Conservation (phyloP, 2,329 filamentous ascomycete genomes). For the Ophiocordyceps robertsii region DNA sequence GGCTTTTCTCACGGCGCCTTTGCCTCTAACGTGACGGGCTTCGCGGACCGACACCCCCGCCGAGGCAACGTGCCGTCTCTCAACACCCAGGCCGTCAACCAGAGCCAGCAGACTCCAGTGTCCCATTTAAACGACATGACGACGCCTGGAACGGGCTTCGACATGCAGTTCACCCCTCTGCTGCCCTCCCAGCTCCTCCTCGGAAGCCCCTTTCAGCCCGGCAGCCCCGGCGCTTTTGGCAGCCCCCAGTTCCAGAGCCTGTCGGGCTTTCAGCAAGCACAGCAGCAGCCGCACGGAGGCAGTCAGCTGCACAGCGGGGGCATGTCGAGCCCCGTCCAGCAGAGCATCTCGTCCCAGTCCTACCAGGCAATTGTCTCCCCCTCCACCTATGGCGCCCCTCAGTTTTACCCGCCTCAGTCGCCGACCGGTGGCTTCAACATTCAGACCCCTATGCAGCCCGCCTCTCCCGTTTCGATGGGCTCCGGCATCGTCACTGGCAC, state of each 20-base stretch:
- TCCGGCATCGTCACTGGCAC: slow-evolving; percentile 79
- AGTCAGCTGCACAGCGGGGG: slow-evolving; percentile 46
- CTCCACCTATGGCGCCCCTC: slow-evolving; percentile 66
- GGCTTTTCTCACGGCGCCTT: slow-evolving; percentile 91
- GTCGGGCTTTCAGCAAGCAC: slow-evolving; percentile 54
- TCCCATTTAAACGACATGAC: slow-evolving; percentile 60
- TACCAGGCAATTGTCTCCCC: slow-evolving; percentile 82
- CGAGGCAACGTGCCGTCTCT: slow-evolving; percentile 80
- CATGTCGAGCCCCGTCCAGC: slow-evolving; percentile 61
- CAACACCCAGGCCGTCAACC: slow-evolving; percentile 63
- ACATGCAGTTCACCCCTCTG: slow-evolving; percentile 97
- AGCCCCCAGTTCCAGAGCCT: slow-evolving; percentile 87
- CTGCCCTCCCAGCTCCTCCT: slow-evolving; percentile 89
- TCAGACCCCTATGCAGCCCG: slow-evolving; percentile 45
- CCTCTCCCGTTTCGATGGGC: slow-evolving; percentile 61
- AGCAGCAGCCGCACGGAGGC: slow-evolving; percentile 38
- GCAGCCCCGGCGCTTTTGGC: slow-evolving; percentile 77
- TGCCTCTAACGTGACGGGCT: slow-evolving; percentile 72
- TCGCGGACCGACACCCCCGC: slow-evolving; percentile 75
- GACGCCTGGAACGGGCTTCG: slow-evolving; percentile 77
- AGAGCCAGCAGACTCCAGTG: slow-evolving; percentile 20
- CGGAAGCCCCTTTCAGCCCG: slow-evolving; percentile 92
- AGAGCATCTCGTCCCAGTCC: slow-evolving; percentile 64
- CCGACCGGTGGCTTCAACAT: slow-evolving; percentile 62
- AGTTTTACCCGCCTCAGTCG: slow-evolving; percentile 81